These are phyloP conservation scores for Populus davidiana DNA, from an alignment of 345 rosid species.

Conservation along the genomic window DNA sequence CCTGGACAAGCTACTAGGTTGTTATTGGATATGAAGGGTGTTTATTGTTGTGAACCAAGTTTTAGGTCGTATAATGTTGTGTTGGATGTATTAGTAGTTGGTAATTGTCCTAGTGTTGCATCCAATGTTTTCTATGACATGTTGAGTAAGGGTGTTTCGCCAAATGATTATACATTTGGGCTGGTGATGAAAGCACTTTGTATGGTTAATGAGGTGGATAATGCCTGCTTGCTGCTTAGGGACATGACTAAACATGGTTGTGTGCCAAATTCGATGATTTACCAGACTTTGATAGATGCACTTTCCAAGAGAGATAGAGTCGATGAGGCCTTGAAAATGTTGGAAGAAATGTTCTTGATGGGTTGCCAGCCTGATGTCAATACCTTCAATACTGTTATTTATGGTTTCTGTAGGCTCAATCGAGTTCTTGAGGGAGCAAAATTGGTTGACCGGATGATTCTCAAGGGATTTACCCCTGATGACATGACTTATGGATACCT, in stretches of 20 bases:
- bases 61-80: constrained; percentile 71
- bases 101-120: constrained; percentile 56
- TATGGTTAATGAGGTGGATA: constrained; percentile 61
- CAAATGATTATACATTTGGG: constrained; percentile 67
- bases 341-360: constrained; percentile 89
- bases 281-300: constrained; percentile 76
- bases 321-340: constrained; percentile 57
- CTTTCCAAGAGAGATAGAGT: constrained; percentile 58
- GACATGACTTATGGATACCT: constrained; percentile 60
- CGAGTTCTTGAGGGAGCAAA: constrained; percentile 67
- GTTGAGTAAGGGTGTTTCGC: constrained; percentile 64
- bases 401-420: constrained; percentile 58
- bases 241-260: constrained; percentile 88
- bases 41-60: constrained; percentile 57
- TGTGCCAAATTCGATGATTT: constrained; percentile 69
- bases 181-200: constrained; percentile 77
- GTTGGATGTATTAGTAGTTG: constrained; percentile 55
- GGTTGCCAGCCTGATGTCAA: constrained; percentile 74
- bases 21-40: constrained; percentile 66
- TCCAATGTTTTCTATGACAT: constrained; percentile 78
- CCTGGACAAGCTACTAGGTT: constrained; percentile 85
- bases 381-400: constrained; percentile 74
- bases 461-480: constrained; percentile 67
- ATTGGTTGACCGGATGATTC: constrained; percentile 73
- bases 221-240: constrained; percentile 62